Evolutionary conservation across 345 rosid species (phyloP).

Genomic region (Excoecaria agallocha): DNA sequence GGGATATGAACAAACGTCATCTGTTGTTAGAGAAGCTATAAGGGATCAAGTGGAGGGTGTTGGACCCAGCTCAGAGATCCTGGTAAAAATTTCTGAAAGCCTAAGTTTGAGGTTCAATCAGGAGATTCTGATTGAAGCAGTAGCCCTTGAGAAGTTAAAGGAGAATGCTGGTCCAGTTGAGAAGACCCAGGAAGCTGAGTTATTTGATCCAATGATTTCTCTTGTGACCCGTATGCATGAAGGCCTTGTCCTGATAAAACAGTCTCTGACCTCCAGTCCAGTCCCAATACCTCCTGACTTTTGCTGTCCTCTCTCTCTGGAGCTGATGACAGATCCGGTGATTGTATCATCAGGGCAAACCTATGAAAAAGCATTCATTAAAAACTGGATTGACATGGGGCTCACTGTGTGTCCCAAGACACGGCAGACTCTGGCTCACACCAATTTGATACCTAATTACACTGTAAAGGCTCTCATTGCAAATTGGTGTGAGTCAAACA

Average conservation of each 20-base stretch:
- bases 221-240: slow-evolving; percentile 72
- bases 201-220: slow-evolving; percentile 64
- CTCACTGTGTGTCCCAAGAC: slow-evolving; percentile 97
- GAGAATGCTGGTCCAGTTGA: slow-evolving; percentile 90
- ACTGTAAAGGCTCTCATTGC: slow-evolving; percentile 91
- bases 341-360: slow-evolving; percentile 96
- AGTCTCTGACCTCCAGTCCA: slow-evolving; percentile 69
- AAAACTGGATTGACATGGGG: slow-evolving; percentile 90
- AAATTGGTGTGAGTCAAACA: slow-evolving; percentile 88
- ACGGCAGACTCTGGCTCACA: slow-evolving; percentile 66
- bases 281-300: slow-evolving; percentile 93
- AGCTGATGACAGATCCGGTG: slow-evolving; percentile 97
- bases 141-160: slow-evolving; percentile 90
- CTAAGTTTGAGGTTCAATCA: slow-evolving; percentile 81
- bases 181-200: slow-evolving; percentile 69
- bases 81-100: slow-evolving; percentile 65
- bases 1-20: slow-evolving; percentile 51
- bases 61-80: slow-evolving; percentile 63
- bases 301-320: slow-evolving; percentile 93
- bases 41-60: slow-evolving; percentile 55
- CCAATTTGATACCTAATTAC: slow-evolving; percentile 89
- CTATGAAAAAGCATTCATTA: slow-evolving; percentile 82
- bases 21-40: slow-evolving; percentile 57
- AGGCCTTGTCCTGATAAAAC: slow-evolving; percentile 65
- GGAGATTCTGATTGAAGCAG: slow-evolving; percentile 86